Evolutionary conservation across 202 grass and related monocot genomes (phyloP).

Genomic region (Bolboschoenoplectus hybrid): DNA sequence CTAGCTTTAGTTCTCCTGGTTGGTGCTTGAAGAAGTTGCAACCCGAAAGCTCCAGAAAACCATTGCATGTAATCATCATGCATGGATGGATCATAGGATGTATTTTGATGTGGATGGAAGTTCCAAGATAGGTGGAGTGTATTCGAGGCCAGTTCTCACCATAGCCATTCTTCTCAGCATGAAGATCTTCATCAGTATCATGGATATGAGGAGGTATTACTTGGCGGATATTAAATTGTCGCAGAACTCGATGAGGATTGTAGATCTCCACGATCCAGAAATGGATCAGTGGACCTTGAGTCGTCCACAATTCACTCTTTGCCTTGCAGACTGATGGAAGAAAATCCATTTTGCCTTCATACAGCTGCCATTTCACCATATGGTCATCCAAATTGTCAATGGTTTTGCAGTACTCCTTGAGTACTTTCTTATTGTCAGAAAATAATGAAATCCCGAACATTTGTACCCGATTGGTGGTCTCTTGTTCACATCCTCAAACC

Average conservation of each 20-base stretch:
- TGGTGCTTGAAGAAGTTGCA: conserved; percentile 42
- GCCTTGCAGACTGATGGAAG: conserved; percentile 51
- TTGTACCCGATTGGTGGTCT: neutral
- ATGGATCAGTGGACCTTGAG: conserved; percentile 34
- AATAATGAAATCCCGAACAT: neutral
- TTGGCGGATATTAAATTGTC: conserved; percentile 48
- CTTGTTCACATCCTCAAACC: neutral
- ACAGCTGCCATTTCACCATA: conserved; percentile 52
- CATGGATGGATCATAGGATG: conserved; percentile 46
- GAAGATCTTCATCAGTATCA: conserved; percentile 50
- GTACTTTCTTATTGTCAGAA: neutral
- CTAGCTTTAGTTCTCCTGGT: neutral
- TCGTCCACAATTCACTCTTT: conserved; percentile 46
- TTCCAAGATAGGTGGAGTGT: conserved; percentile 48
- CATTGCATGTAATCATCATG: conserved; percentile 55
- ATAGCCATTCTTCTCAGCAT: conserved; percentile 44
- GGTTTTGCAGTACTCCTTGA: neutral
- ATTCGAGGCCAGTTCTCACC: conserved; percentile 49
- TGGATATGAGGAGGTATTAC: conserved; percentile 48
- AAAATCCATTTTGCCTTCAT: conserved; percentile 27
- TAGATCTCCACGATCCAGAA: conserved; percentile 53
- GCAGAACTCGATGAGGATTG: conserved; percentile 49
- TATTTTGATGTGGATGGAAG: conserved; percentile 32
- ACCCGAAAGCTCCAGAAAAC: conserved; percentile 50
- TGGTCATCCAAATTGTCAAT: neutral